Evolutionary conservation across 2,329 filamentous ascomycete genomes (phyloP), one percentile per base, ranked within the genome.

Genomic region (Neonectria coccinea): DNA sequence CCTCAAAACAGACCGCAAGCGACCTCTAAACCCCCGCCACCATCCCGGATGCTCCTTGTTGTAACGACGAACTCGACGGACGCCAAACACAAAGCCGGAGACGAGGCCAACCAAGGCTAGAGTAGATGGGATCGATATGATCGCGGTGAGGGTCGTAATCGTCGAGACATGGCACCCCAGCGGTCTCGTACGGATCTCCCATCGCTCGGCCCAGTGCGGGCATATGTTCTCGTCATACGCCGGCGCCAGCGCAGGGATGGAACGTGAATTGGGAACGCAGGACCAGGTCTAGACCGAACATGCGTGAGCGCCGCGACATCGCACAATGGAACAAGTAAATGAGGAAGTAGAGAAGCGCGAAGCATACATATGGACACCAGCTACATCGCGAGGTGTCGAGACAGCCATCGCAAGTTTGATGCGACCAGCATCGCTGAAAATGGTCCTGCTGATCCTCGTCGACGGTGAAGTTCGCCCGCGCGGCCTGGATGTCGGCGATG

Each of bases 291-390:
- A 60, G 42, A 12, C 11, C 12, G 18, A 18, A 22, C 10, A 64
- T 53, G 33, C 33, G 53, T 74, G 29, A 67, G 65, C 50, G 55
- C 18, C 14, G 12, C 27, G 25, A 25, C 25, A 11, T 31, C 36
- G 36, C 9, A 5, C 42, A 10, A 50, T 18, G 41, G 50, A 45
- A 36, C 20, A 7, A 25, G 6, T 12, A 42, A 18, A 25, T 25
- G 18, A 42, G 11, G 53, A 45, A 42, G 45, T 20, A 51, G 52
- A 10, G 20, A 14, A 16, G 22, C 18, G 56, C 48, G 44, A 16
- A 14, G 75, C 81, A 56, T 78, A 86, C 84, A 72, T 82, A 85
- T 18, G 85, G 84, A 74, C 84, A 86, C 85, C 84, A 86, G 64
- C 82, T 83, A 67, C 84, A 86, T 54, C 79, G 75, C 4, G 78